Conservation (phyloP, 345 rosid genomes). For the Carallia pectinifolia region DNA sequence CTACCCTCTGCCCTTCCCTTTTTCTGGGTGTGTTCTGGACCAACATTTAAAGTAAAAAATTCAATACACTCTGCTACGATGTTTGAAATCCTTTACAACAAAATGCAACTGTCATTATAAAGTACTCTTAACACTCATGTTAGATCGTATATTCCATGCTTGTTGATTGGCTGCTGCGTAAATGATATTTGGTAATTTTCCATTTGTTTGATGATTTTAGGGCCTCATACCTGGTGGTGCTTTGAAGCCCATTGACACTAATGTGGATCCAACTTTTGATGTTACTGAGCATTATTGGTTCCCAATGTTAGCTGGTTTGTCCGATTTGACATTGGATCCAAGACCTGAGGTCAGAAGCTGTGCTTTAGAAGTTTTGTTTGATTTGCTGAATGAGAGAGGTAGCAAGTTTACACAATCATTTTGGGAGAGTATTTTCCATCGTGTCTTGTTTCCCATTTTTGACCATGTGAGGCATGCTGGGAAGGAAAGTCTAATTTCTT, state of each 20-base stretch:
- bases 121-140: not conserved
- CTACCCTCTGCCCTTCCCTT: too few species aligned
- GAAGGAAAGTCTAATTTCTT: slow-evolving; percentile 62
- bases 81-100: too few species aligned
- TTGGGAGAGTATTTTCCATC: slow-evolving; percentile 95
- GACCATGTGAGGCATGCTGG: slow-evolving; percentile 90
- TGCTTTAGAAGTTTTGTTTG: slow-evolving; percentile 89
- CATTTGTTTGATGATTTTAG: slow-evolving; percentile 36
- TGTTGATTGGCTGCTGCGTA: not conserved
- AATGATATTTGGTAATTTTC: slow-evolving; percentile 9
- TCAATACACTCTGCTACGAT: too few species aligned
- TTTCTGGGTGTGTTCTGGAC: too few species aligned
- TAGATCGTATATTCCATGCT: not conserved
- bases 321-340: slow-evolving; percentile 81
- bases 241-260: slow-evolving; percentile 58
- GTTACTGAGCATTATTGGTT: slow-evolving; percentile 93
- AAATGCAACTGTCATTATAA: too few species aligned
- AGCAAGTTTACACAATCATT: slow-evolving; percentile 76
- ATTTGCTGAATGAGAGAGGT: slow-evolving; percentile 89
- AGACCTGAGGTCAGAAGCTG: slow-evolving; percentile 87
- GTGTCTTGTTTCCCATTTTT: slow-evolving; percentile 88
- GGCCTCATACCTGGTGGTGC: slow-evolving; percentile 90
- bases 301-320: slow-evolving; percentile 92
- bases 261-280: slow-evolving; percentile 57
- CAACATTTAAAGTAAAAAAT: too few species aligned